Evolutionary conservation across 768 basidiomycete species (phyloP).

Genomic region (Omphalotus guepiniiformis): DNA sequence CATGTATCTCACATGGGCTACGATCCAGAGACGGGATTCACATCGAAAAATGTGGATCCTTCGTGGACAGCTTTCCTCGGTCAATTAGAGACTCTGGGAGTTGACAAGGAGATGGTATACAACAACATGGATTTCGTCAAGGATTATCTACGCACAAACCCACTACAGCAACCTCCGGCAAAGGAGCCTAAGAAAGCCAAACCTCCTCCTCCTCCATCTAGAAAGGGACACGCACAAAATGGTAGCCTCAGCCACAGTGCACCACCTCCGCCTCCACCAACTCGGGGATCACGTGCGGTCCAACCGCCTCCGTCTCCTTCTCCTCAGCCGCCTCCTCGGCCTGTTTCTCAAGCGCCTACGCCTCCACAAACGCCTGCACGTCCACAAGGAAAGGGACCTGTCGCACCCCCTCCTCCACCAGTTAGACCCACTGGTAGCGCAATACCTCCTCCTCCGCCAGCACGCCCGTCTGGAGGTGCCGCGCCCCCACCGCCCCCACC

Average conservation of each 20-base stretch:
- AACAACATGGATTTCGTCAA: constrained; percentile 89
- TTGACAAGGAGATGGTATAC: constrained; percentile 64
- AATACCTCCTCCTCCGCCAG: constrained; percentile 35
- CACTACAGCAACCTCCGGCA: constrained; percentile 28
- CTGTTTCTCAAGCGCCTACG: constrained; percentile 37
- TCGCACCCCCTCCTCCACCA: constrained; percentile 31
- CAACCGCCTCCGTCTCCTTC: constrained; percentile 34
- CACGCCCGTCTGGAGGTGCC: constrained; percentile 20
- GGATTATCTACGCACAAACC: constrained; percentile 49
- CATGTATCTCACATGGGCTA: constrained; percentile 97
- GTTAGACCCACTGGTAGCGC: constrained; percentile 26
- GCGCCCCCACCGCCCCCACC: constrained; percentile 32
- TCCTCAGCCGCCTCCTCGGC: constrained; percentile 22
- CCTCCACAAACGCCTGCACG: constrained; percentile 34
- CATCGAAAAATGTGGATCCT: constrained; percentile 81
- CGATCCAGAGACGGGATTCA: constrained; percentile 82
- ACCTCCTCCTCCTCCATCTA: constrained; percentile 23
- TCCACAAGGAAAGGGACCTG: constrained; percentile 28
- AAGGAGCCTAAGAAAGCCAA: constrained; percentile 42
- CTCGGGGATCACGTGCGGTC: constrained; percentile 19
- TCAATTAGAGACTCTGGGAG: constrained; percentile 58
- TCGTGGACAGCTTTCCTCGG: constrained; percentile 78
- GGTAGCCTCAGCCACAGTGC: constrained; percentile 42
- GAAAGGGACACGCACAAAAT: constrained; percentile 16
- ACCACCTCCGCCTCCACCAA: constrained; percentile 29